These are phyloP conservation scores for Cornus controversa DNA, from an alignment of 148 eudicot genomes.

Conservation along the genomic window DNA sequence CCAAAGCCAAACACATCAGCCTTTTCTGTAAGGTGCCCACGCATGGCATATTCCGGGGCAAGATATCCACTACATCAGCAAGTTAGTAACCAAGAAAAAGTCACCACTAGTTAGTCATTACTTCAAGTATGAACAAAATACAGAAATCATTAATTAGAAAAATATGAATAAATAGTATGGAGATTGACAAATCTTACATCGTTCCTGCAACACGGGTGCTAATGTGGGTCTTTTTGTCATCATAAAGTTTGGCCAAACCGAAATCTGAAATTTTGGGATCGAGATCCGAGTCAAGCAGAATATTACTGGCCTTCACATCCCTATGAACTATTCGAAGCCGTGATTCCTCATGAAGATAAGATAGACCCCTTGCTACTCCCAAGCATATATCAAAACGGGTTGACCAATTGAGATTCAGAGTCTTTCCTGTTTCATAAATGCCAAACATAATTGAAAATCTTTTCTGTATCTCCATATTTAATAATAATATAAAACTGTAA, in stretches of 20 bases:
- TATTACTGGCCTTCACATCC: conserved; percentile 92
- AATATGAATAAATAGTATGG: neutral
- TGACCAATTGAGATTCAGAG: conserved; percentile 58
- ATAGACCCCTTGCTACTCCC: conserved; percentile 83
- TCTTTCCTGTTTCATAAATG: conserved; percentile 36
- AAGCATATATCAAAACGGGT: conserved; percentile 80
- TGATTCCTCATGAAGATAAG: conserved; percentile 87
- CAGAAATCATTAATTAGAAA: neutral
- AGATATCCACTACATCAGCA: conserved; percentile 76
- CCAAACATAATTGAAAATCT: neutral
- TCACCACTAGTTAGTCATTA: neutral
- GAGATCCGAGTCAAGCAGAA: conserved; percentile 74
- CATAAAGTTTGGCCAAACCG: conserved; percentile 91
- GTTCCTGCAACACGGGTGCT: conserved; percentile 96
- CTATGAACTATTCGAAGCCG: conserved; percentile 76
- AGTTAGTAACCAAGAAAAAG: conserved; percentile 6
- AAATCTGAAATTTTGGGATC: conserved; percentile 90
- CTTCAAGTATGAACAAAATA: neutral
- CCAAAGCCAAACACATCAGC: conserved; percentile 92
- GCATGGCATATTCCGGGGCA: conserved; percentile 94
- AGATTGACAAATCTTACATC: conserved; percentile 45
- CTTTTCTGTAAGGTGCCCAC: conserved; percentile 94
- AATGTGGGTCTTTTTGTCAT: conserved; percentile 82
- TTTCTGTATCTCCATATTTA: neutral
- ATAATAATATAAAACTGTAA: neutral